These are phyloP conservation scores for Babesia divergens DNA, from an alignment of 169 alveolate genomes.

Conservation along the genomic window DNA sequence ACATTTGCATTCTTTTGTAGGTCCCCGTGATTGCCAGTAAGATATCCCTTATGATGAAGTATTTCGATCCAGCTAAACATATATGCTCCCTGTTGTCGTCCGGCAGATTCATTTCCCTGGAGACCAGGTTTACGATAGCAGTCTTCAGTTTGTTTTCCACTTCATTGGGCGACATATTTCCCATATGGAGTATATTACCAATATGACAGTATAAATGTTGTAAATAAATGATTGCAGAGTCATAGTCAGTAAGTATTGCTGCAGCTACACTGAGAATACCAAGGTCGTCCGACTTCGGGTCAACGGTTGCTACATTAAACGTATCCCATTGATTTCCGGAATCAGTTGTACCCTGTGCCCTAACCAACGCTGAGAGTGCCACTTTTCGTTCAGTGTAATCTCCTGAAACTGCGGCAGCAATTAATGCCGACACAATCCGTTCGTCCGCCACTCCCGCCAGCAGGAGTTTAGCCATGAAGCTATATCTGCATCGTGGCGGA, in stretches of 20 bases:
- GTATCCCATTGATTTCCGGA: too few relatives aligned
- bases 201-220: not conserved
- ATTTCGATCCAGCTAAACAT: not conserved
- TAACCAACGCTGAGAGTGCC: not conserved
- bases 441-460: not conserved
- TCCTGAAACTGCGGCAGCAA: not conserved
- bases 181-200: not conserved
- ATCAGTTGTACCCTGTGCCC: too few relatives aligned
- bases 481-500: not conserved
- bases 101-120: not conserved
- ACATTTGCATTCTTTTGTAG: not conserved
- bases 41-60: not conserved
- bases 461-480: conserved; percentile 13
- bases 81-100: not conserved
- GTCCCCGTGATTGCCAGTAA: not conserved
- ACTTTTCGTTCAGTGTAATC: not conserved
- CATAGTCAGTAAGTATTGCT: not conserved
- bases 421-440: not conserved
- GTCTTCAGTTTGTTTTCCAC: not conserved
- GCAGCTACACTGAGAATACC: conserved; percentile 10
- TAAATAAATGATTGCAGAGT: not conserved
- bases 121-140: not conserved
- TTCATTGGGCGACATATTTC: not conserved
- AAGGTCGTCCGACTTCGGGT: not conserved
- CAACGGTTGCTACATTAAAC: too few relatives aligned